Percentiles rank a stretch among this genome's conserved stretches.
phyloP scores from a whole-genome alignment of 805 yeast genomes.

The Wickerhamomyces canadensis region DNA sequence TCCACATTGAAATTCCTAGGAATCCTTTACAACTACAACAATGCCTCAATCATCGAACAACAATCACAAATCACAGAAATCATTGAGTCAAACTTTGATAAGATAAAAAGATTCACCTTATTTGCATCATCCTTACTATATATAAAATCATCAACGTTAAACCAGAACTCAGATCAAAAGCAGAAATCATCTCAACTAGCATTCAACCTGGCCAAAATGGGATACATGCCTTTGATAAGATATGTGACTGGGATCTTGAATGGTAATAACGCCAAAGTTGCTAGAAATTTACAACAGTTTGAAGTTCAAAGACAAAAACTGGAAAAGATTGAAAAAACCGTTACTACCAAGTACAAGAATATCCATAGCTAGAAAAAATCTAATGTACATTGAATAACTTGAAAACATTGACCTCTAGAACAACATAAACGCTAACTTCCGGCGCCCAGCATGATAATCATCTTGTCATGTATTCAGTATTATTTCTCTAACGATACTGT shows the following conservation, averaged over 20 bases:
- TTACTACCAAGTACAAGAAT: background rate
- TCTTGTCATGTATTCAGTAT: too few species aligned
- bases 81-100: slow-evolving; percentile 12
- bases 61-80: slow-evolving; percentile 6
- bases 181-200: slow-evolving; percentile 24
- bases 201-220: slow-evolving; percentile 22
- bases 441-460: too few species aligned
- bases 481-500: slow-evolving; percentile 4
- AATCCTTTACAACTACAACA: slow-evolving; percentile 12
- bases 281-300: slow-evolving; percentile 20
- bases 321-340: slow-evolving; percentile 5
- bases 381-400: background rate
- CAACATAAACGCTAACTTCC: too few species aligned
- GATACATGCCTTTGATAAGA: slow-evolving; percentile 19
- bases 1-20: slow-evolving; percentile 8
- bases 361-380: background rate
- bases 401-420: too few species aligned
- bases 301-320: slow-evolving; percentile 20
- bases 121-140: slow-evolving; percentile 18
- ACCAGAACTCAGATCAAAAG: slow-evolving; percentile 24
- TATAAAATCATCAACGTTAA: slow-evolving; percentile 18
- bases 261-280: slow-evolving; percentile 16
- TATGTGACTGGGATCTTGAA: slow-evolving; percentile 21
- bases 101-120: slow-evolving; percentile 17
- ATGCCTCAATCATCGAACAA: slow-evolving; percentile 13